Conservation (phyloP, 257 asterid genomes). For the Echium plantagineum region DNA sequence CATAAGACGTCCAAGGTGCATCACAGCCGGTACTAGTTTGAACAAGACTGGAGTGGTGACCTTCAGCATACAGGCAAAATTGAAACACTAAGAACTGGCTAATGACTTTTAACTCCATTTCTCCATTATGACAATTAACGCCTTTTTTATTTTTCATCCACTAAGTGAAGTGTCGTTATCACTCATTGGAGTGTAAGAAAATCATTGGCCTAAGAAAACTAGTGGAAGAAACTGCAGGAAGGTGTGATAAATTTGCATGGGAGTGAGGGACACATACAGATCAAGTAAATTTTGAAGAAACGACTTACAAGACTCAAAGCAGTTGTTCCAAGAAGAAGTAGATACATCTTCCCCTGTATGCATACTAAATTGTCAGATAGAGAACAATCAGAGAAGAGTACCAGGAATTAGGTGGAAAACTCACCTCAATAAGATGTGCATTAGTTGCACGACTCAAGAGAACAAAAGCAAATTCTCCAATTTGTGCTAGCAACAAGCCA, state of each 20-base stretch:
- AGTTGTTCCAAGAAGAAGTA: conserved; percentile 94
- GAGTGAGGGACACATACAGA: conserved; percentile 1
- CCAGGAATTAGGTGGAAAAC: conserved; percentile 6
- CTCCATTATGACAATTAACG: too few species aligned
- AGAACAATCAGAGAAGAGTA: background rate
- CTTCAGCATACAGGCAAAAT: conserved; percentile 27
- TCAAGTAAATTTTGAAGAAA: background rate
- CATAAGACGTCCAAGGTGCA: conserved; percentile 75
- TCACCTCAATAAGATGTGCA: conserved; percentile 73
- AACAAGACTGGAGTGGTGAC: conserved; percentile 86
- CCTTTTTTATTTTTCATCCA: too few species aligned
- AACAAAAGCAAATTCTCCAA: conserved; percentile 95
- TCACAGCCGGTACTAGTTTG: conserved; percentile 69
- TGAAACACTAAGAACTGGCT: background rate
- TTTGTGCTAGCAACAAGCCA: conserved; percentile 82
- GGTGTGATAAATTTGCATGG: conserved; percentile 1
- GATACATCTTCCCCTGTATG: conserved; percentile 81
- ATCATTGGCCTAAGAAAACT: background rate
- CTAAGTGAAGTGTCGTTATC: too few species aligned
- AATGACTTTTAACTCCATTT: too few species aligned
- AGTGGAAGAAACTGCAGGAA: background rate
- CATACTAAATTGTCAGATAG: conserved; percentile 7
- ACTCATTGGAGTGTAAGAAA: too few species aligned
- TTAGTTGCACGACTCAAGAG: conserved; percentile 92
- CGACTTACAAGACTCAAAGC: conserved; percentile 83